Evolutionary conservation across 805 yeast species (phyloP).

Genomic region (Barnettozyma wickerhamii): DNA sequence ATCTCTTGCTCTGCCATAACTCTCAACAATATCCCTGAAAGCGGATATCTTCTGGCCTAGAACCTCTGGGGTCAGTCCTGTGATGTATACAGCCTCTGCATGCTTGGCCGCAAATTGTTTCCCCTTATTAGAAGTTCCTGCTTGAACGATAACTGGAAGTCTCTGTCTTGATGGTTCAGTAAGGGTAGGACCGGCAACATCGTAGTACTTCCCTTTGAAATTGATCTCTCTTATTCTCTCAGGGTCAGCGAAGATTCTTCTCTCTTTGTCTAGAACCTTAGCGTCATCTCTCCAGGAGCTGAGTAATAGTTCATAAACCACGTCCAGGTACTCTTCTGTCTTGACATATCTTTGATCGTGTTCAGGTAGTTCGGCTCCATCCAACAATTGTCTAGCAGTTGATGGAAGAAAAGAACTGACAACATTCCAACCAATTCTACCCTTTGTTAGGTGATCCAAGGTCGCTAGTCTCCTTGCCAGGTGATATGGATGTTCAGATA

Average conservation of each 20-base stretch:
- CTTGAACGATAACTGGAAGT: constrained; percentile 40
- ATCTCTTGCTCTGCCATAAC: background rate
- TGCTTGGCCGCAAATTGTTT: constrained; percentile 37
- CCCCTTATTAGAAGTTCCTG: constrained; percentile 39
- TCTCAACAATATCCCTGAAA: constrained; percentile 10
- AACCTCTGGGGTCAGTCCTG: constrained; percentile 21
- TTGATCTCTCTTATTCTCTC: constrained; percentile 32
- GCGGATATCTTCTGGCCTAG: constrained; percentile 16
- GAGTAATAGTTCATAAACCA: constrained; percentile 32
- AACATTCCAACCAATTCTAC: constrained; percentile 41
- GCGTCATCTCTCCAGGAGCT: constrained; percentile 37
- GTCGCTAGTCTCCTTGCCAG: constrained; percentile 37
- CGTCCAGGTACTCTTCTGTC: constrained; percentile 36
- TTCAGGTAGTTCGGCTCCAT: constrained; percentile 28
- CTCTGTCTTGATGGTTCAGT: constrained; percentile 41
- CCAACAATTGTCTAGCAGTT: constrained; percentile 33
- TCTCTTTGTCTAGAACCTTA: constrained; percentile 11
- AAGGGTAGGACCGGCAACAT: constrained; percentile 37
- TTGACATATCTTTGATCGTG: constrained; percentile 34
- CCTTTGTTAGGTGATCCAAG: constrained; percentile 36
- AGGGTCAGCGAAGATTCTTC: constrained; percentile 31
- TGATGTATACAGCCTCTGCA: constrained; percentile 37
- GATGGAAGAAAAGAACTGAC: constrained; percentile 36
- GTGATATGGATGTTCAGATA: constrained; percentile 37
- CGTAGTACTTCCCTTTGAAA: constrained; percentile 35